A percentile compares a stretch with the other conserved stretches of the same genome.
phyloP scores from a whole-genome alignment of 306 rosid species.

The Luffa aegyptiaca region DNA sequence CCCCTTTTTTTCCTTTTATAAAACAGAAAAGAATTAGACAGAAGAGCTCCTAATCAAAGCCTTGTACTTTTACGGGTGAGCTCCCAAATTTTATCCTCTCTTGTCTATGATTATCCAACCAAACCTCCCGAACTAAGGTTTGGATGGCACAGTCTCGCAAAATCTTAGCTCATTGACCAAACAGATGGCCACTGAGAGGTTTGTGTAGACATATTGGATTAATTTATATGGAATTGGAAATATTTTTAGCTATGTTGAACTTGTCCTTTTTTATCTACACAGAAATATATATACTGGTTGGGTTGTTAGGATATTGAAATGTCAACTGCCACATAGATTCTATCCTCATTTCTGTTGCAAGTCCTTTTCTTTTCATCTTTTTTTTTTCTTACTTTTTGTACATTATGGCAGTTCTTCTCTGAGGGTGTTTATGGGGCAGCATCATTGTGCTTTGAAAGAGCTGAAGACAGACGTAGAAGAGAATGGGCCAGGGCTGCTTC shows the following conservation, averaged over 20 bases:
- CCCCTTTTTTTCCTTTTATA: too few relatives aligned
- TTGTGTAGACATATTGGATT: background rate
- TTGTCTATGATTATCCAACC: background rate
- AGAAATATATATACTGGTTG: background rate
- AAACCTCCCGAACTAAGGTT: background rate
- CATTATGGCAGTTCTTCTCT: constrained; percentile 38
- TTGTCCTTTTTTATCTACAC: background rate
- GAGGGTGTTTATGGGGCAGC: constrained; percentile 60
- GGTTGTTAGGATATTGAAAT: background rate
- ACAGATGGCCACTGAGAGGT: background rate
- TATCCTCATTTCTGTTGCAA: background rate
- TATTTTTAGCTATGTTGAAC: background rate
- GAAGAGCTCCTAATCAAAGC: too few relatives aligned
- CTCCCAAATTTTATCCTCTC: background rate
- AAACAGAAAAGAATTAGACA: too few relatives aligned
- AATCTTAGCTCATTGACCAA: background rate
- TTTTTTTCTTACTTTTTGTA: background rate
- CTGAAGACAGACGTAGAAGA: constrained; percentile 51
- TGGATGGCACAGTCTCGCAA: background rate
- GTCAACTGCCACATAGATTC: background rate
- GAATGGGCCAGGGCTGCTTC: constrained; percentile 57
- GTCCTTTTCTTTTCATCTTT: background rate
- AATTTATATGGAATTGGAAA: background rate
- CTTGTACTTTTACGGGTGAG: background rate
- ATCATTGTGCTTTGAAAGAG: constrained; percentile 72